Evolutionary conservation across 2,329 filamentous ascomycete species (phyloP).

Genomic region (Pseudocercospora eumusae): DNA sequence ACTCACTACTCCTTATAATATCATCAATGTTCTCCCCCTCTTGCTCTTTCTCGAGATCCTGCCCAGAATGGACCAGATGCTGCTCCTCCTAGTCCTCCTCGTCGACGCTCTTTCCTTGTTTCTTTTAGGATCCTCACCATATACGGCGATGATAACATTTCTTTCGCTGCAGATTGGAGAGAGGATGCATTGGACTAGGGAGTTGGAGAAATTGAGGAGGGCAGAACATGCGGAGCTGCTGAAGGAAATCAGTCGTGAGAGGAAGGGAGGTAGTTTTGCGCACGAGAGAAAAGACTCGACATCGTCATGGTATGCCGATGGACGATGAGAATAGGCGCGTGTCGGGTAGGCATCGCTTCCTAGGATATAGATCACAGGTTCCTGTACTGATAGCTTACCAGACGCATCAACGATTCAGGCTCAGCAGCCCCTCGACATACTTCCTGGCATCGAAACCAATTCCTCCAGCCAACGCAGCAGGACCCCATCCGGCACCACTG

Average conservation of each 20-base stretch:
- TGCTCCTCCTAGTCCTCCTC: neutral
- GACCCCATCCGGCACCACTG: constrained; percentile 33
- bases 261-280: neutral
- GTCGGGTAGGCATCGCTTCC: neutral
- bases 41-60: neutral
- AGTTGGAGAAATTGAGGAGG: neutral
- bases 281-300: neutral
- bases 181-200: neutral
- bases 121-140: neutral
- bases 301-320: constrained; percentile 1
- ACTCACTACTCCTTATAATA: neutral
- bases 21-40: too few relatives aligned
- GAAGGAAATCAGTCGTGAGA: neutral
- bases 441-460: constrained; percentile 75
- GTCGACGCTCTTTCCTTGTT: neutral
- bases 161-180: neutral
- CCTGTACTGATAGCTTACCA: neutral
- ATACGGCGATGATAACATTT: neutral
- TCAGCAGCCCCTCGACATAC: constrained; percentile 73
- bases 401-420: constrained; percentile 52
- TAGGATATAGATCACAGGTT: neutral
- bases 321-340: neutral
- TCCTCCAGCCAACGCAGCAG: constrained; percentile 64
- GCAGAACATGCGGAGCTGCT: neutral
- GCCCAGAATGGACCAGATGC: neutral